Evolutionary conservation across 2,329 filamentous ascomycete species (phyloP), one percentile per base, ranked within the genome.

Genomic region (Fusarium sp.): DNA sequence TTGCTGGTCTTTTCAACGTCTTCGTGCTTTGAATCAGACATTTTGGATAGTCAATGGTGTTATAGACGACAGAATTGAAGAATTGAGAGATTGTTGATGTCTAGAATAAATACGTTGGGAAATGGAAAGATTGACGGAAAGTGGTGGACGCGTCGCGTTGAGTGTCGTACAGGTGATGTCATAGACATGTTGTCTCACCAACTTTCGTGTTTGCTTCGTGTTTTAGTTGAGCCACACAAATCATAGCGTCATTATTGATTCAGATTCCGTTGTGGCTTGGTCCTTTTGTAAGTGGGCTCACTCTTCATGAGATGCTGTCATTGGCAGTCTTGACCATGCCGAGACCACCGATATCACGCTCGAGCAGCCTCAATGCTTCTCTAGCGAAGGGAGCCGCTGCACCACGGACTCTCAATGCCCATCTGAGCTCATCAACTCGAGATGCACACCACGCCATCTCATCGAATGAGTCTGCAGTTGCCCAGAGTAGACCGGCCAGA

Each of bases 401-500:
- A 6, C 82, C 82, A 11, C 83, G 79, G 7, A 84, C 83, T 41
- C 83, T 80, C n/a, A 85, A 72, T 38, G 82, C 83, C 83, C 83
- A 85, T 55, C 83, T 79, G 20, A 84, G 81, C 62, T 85, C 83
- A 10, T 83, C 83, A 17, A 84, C 77, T 56, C 81, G 81, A 24
- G 81, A 79, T 42, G 81, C 78, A 64, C 83, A 84, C 74, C 82
- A 83, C 10, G 80, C 78, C 71, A 84, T 83, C 73, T 85, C 83
- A 14, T 80, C 79, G 5, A 81, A 77, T 13, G 79, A 80, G 28
- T 79, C 78, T 51, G 82, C 82, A 1, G 83, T 84, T 5, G 81
- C 82, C 82, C 83, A 84, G 17, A 86, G 72, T 5, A 86, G 75
- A 2, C 82, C 83, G 0, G 82, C 83, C 56, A 85, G 82, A 3